Percentiles rank a stretch among this genome's conserved stretches.
These are phyloP conservation scores for Trichophyton schoenleinii DNA, from an alignment of 2,329 filamentous ascomycete species.

Conservation along the genomic window DNA sequence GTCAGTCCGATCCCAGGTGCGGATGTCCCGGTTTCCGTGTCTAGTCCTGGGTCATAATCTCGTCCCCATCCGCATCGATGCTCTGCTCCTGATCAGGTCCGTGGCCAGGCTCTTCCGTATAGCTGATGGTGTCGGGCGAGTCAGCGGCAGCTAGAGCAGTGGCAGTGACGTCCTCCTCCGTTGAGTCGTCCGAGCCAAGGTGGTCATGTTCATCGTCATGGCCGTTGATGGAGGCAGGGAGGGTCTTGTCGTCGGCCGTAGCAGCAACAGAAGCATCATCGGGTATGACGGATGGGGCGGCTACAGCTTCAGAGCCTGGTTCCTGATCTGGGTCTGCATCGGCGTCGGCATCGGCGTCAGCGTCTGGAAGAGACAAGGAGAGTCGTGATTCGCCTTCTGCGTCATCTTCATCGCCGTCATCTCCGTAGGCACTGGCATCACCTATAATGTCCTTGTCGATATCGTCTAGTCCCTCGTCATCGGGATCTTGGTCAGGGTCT, in stretches of 20 bases:
- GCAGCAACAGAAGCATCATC: neutral
- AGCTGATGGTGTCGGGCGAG: neutral
- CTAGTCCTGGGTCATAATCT: slow-evolving; percentile 10
- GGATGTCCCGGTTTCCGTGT: neutral
- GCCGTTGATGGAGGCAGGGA: neutral
- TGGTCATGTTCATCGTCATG: neutral
- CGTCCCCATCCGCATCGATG: slow-evolving; percentile 8
- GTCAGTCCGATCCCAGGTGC: neutral
- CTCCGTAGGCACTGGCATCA: neutral
- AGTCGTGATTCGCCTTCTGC: slow-evolving; percentile 4
- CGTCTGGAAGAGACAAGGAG: neutral
- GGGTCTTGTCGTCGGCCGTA: neutral
- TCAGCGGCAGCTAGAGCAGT: slow-evolving; percentile 7
- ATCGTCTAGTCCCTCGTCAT: slow-evolving; percentile 4
- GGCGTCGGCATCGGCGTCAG: too few relatives aligned
- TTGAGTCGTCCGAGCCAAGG: slow-evolving; percentile 7
- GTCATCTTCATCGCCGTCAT: neutral
- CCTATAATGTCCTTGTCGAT: slow-evolving; percentile 7
- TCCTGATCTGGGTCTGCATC: neutral
- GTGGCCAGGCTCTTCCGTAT: neutral
- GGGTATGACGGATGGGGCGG: neutral
- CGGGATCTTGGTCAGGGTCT: neutral
- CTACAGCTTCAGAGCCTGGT: neutral
- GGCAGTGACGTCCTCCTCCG: slow-evolving; percentile 9
- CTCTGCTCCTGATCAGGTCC: neutral